Evolutionary conservation across 495 filamentous ascomycete genomes (phyloP), one percentile per base, ranked within the genome.

Genomic region (Lasiosphaeria miniovina): DNA sequence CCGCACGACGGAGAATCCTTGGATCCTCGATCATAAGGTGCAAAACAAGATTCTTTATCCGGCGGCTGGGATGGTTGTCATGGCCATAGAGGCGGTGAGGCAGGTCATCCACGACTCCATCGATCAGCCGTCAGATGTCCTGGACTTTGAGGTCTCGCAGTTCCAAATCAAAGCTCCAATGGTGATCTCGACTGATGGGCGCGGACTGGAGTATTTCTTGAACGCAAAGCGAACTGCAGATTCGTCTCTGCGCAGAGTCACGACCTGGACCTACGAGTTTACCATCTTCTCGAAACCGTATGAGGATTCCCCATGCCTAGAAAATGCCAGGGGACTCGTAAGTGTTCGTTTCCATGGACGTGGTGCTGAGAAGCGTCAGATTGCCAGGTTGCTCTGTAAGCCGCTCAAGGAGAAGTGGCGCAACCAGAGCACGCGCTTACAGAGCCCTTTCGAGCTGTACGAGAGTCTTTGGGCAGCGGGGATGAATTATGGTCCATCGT

Each of bases 71-170:
- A 80, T 79, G 55, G 63, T 82, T 1, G 65, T 69, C 10, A 82
- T 83, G 76, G 74, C 63, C 10, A 70, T 76, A 9, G 81, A 84
- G 62, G 82, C 80, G 0, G 67, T 67, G 3, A 78, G 80, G 46
- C 32, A 77, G 34, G 63, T 69, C 1, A 57, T 67, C 10, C 53
- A 63, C 3, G 63, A 72, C 72, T 46, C 59, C 69, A 24, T 85
- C 80, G 82, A 70, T 71, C n/a, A 49, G 31, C 55, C 55, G 17
- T 49, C 55, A 12, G 54, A 6, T 61, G 57, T 54, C 46, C 6
- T 54, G 60, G 36, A 54, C 61, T 49, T 50, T 52, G 32, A 63
- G 61, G 24, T 63, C 57, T 56, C 61, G 51, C 51, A 64, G 63
- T 58, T 60, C 57, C 33, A 49, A 46, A 57, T 67, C 61, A 69